Evolutionary conservation across 371 early-diverging fungal genomes (phyloP).

Genomic region (Zopfochytrium polystomum): DNA sequence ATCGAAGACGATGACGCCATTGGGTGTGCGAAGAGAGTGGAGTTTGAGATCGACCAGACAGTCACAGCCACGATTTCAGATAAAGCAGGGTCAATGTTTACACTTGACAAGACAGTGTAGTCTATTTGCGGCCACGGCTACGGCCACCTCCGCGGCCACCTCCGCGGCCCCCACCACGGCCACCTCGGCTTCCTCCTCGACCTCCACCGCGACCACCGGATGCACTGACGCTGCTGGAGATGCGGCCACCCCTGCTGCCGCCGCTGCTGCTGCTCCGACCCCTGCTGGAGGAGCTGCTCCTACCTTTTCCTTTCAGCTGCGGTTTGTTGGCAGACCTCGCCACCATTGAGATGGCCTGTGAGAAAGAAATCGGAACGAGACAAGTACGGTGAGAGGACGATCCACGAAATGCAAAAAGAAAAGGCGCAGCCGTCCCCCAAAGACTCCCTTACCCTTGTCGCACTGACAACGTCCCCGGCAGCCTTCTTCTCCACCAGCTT

Average conservation of each 20-base stretch:
- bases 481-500: conserved; percentile 33
- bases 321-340: too few species aligned
- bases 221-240: background rate
- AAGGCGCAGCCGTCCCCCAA: background rate
- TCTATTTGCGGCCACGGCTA: background rate
- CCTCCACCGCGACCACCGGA: background rate
- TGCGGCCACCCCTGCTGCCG: background rate
- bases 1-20: conserved; percentile 14
- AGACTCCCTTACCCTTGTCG: conserved; percentile 26
- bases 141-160: background rate
- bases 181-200: background rate
- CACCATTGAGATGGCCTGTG: conserved; percentile 17
- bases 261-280: background rate
- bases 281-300: background rate
- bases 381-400: background rate
- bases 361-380: background rate
- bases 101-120: background rate
- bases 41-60: too few species aligned
- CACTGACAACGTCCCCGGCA: conserved; percentile 25
- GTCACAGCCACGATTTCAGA: too few species aligned
- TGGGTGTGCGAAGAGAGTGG: too few species aligned
- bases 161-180: background rate
- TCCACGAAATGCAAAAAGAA: background rate
- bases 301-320: too few species aligned
- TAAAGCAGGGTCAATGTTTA: background rate